phyloP scores from a whole-genome alignment of 2,329 filamentous ascomycete species.

The Cucurbitaria berberidis region DNA sequence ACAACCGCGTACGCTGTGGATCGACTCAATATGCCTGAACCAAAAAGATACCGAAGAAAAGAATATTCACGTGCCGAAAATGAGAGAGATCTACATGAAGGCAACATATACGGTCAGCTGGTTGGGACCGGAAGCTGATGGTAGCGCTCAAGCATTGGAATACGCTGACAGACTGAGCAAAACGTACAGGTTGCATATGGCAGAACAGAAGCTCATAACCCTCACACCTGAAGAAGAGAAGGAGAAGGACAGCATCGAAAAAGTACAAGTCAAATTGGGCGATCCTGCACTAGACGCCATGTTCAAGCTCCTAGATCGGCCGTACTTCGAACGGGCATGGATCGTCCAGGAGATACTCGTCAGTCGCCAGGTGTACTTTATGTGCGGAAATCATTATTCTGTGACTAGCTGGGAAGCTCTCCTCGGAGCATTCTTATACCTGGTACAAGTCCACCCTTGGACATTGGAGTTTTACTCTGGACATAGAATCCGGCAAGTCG shows the following conservation, averaged over 20 bases:
- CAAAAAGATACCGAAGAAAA: slow-evolving; percentile 11
- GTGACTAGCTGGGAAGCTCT: slow-evolving; percentile 1
- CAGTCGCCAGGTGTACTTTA: slow-evolving; percentile 1
- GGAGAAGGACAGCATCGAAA: background rate
- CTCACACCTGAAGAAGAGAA: background rate
- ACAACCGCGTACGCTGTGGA: slow-evolving; percentile 3
- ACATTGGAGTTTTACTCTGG: slow-evolving; percentile 4
- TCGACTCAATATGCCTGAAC: slow-evolving; percentile 16
- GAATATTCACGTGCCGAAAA: slow-evolving; percentile 8
- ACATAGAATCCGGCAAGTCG: background rate
- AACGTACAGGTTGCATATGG: background rate
- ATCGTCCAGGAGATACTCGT: slow-evolving; percentile 15
- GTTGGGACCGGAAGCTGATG: slow-evolving; percentile 6
- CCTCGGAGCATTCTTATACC: slow-evolving; percentile 3
- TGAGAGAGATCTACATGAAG: slow-evolving; percentile 6
- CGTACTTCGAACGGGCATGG: slow-evolving; percentile 16
- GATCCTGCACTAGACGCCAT: slow-evolving; percentile 5
- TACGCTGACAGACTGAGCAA: background rate
- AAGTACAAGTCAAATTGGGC: background rate
- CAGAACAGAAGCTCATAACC: background rate
- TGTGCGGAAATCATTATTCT: background rate
- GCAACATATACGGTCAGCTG: slow-evolving; percentile 8
- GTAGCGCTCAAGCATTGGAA: slow-evolving; percentile 1
- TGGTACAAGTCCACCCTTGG: slow-evolving; percentile 2
- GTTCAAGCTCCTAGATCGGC: slow-evolving; percentile 5